Evolutionary conservation across 2,329 filamentous ascomycete genomes (phyloP).

Genomic region (Ophiocordyceps sinensis): DNA sequence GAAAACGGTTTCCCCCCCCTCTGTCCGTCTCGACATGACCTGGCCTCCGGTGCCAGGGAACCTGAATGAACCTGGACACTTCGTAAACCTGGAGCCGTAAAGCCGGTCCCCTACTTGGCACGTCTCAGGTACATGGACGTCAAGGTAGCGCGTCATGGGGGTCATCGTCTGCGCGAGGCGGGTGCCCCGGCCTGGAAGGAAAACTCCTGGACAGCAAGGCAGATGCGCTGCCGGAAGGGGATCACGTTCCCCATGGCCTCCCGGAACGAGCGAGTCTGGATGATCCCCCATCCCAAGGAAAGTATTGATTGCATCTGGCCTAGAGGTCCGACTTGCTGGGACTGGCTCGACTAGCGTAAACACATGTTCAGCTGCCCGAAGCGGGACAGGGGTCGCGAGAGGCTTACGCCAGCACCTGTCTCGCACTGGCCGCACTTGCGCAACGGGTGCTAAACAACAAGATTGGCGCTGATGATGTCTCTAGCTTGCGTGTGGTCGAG

Average conservation of each 20-base stretch:
- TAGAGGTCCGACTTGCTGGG: not conserved
- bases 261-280: not conserved
- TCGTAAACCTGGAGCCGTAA: not conserved
- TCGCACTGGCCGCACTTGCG: constrained; percentile 1
- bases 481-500: not conserved
- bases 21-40: not conserved
- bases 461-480: not conserved
- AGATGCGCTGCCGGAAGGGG: not conserved
- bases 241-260: not conserved
- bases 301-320: not conserved
- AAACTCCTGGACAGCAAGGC: not conserved
- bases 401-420: constrained; percentile 1
- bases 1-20: not conserved
- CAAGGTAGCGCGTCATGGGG: not conserved
- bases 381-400: constrained; percentile 2
- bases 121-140: not conserved
- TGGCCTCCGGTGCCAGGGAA: not conserved
- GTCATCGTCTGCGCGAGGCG: too few relatives aligned
- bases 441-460: not conserved
- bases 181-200: too few relatives aligned
- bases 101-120: not conserved
- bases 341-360: not conserved
- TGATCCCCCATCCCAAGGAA: not conserved
- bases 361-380: constrained; percentile 3
- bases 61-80: too few relatives aligned